Evolutionary conservation across 2,329 filamentous ascomycete species (phyloP).

Genomic region (Arthroderma sp.): DNA sequence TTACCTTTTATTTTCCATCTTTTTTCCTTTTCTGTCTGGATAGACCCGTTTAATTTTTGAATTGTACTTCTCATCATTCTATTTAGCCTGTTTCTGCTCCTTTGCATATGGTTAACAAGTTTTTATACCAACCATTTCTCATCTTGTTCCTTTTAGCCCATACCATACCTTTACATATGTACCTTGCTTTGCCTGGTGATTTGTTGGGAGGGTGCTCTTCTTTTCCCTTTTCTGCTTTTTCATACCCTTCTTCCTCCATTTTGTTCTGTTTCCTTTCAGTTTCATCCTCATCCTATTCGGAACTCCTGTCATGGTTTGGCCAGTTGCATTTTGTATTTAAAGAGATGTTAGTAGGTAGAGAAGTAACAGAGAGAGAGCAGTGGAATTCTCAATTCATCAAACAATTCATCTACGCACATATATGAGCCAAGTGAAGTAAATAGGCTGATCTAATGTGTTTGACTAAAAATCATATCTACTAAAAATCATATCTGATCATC

Average conservation of each 20-base stretch:
- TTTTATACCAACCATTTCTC: not conserved
- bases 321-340: not conserved
- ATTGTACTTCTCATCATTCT: not conserved
- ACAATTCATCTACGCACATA: not conserved
- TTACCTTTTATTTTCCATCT: not conserved
- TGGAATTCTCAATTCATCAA: not conserved
- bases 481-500: too few species aligned
- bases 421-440: not conserved
- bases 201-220: not conserved
- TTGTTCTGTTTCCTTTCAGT: not conserved
- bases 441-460: not conserved
- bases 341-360: not conserved
- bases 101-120: not conserved
- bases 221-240: not conserved
- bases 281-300: not conserved
- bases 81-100: not conserved
- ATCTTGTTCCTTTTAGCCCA: constrained; percentile 1
- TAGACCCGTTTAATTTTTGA: not conserved
- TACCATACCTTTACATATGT: not conserved
- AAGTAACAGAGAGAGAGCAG: not conserved
- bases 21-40: not conserved
- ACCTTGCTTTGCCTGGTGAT: not conserved
- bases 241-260: constrained; percentile 1
- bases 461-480: too few species aligned
- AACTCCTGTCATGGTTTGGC: not conserved